phyloP scores from a whole-genome alignment of 768 basidiomycete species.

The Tylopilus plumbeoviolaceoides region DNA sequence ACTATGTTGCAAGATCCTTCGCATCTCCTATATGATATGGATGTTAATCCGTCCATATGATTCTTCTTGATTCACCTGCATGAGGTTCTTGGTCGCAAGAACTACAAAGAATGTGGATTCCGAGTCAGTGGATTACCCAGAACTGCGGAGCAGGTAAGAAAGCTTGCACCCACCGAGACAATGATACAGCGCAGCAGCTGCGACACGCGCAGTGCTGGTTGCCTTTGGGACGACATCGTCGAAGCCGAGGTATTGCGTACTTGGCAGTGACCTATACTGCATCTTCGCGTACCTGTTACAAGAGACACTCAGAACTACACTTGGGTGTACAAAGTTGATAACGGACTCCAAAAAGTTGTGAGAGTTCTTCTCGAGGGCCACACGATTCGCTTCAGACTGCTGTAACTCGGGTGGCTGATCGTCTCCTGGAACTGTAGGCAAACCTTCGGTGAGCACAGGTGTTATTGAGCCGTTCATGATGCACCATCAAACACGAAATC shows the following conservation, averaged over 20 bases:
- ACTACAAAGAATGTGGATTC: constrained; percentile 40
- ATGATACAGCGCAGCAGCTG: constrained; percentile 80
- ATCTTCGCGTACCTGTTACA: constrained; percentile 66
- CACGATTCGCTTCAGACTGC: constrained; percentile 50
- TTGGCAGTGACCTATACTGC: constrained; percentile 61
- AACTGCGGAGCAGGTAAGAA: not conserved
- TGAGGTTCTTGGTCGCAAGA: constrained; percentile 69
- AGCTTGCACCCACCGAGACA: constrained; percentile 58
- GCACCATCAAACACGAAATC: constrained; percentile 68
- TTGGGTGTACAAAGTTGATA: not conserved
- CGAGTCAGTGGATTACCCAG: not conserved
- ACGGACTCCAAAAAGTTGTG: constrained; percentile 76
- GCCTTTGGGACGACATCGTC: constrained; percentile 60
- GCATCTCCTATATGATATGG: constrained; percentile 29
- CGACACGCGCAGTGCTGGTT: constrained; percentile 72
- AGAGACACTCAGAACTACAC: constrained; percentile 11
- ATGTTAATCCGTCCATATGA: constrained; percentile 55
- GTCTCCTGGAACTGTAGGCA: constrained; percentile 27
- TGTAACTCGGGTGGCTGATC: constrained; percentile 42
- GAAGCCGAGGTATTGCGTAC: constrained; percentile 49
- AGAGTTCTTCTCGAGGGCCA: constrained; percentile 70
- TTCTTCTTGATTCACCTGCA: constrained; percentile 56
- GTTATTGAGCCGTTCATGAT: constrained; percentile 8
- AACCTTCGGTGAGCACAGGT: constrained; percentile 10
- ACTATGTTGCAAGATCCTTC: too few relatives aligned